Conservation (phyloP, 78 protist genomes). For the Anaeramoeba flamelloides region DNA sequence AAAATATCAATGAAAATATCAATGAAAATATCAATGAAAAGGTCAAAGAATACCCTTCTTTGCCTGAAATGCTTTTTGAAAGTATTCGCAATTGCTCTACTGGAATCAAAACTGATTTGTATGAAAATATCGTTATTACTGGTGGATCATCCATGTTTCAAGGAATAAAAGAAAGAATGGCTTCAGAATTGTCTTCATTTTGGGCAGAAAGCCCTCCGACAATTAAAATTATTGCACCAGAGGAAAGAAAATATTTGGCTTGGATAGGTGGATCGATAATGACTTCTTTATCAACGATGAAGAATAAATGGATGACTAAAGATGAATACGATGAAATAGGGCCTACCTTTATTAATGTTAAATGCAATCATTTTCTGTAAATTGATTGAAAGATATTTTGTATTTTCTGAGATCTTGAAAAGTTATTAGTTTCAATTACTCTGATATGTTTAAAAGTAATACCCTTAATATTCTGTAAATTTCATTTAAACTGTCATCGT, state of each 20-base stretch:
- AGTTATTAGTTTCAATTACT: too few species aligned
- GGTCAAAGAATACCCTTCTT: too few species aligned
- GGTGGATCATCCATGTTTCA: constrained; percentile 1
- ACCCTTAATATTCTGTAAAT: too few species aligned
- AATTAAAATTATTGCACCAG: neutral
- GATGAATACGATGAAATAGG: neutral
- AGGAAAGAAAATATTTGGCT: neutral
- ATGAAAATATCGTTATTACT: neutral
- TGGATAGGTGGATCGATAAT: neutral
- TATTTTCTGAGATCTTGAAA: too few species aligned
- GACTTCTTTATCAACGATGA: neutral
- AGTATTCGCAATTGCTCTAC: neutral
- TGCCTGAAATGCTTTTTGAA: neutral
- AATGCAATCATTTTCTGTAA: too few species aligned
- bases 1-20: too few species aligned
- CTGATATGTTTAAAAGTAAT: too few species aligned
- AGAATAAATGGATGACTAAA: neutral
- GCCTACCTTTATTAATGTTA: neutral
- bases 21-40: too few species aligned
- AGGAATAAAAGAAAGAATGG: neutral
- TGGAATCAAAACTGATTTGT: neutral
- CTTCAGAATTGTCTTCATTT: neutral
- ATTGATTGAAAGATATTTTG: too few species aligned
- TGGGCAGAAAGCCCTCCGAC: neutral
- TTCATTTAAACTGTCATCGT: too few species aligned